A percentile compares a stretch with the other conserved stretches of the same genome.
phyloP scores from a whole-genome alignment of 140 eudicot genomes.

The Anethum foeniculum region DNA sequence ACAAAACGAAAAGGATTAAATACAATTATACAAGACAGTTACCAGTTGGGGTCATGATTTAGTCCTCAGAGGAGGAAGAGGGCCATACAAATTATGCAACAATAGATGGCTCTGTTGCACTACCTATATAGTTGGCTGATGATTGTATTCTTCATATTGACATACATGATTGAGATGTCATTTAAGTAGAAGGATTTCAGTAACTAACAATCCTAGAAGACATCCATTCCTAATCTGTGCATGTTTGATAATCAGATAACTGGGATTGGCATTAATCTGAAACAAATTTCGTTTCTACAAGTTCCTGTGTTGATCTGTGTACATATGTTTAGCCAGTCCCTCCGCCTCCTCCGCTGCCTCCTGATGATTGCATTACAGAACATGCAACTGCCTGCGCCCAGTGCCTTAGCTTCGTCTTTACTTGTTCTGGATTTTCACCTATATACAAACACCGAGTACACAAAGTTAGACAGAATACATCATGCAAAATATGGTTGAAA shows the following conservation, averaged over 20 bases:
- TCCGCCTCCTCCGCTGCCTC: slow-evolving; percentile 7
- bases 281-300: not conserved
- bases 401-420: slow-evolving; percentile 12
- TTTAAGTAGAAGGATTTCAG: not conserved
- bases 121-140: not conserved
- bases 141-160: not conserved
- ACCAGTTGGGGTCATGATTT: not conserved
- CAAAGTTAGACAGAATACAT: not conserved
- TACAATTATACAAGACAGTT: not conserved
- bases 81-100: not conserved
- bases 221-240: not conserved
- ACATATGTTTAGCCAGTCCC: not conserved
- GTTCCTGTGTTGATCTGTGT: not conserved
- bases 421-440: slow-evolving; percentile 12
- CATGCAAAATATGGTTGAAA: not conserved
- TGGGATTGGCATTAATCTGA: not conserved
- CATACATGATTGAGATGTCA: not conserved
- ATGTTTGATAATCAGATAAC: not conserved
- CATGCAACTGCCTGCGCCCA: slow-evolving; percentile 15
- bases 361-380: slow-evolving; percentile 10
- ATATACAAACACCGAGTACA: not conserved
- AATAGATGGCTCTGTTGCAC: not conserved
- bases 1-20: not conserved
- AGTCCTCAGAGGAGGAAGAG: slow-evolving; percentile 1
- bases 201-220: slow-evolving; percentile 5